Evolutionary conservation across 352 stramenopile genomes (phyloP).

Genomic region (Pseudoperonospora humuli): DNA sequence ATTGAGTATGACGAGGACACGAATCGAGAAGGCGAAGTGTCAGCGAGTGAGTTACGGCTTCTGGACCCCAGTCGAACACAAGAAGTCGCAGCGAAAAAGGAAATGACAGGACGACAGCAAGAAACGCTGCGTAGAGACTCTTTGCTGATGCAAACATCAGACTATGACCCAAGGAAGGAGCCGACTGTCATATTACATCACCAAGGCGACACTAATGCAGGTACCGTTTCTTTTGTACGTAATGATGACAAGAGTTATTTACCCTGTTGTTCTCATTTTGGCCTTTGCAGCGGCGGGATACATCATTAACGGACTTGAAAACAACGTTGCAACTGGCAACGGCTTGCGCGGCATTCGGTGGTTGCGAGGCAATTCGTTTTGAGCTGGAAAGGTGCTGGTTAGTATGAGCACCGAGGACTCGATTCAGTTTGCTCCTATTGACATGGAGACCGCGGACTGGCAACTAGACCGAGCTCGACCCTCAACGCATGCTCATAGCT

Average conservation of each 20-base stretch:
- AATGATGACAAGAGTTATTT: conserved; percentile 1
- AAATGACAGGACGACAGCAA: conserved; percentile 28
- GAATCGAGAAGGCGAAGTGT: conserved; percentile 60
- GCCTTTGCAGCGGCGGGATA: conserved; percentile 58
- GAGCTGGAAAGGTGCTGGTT: conserved; percentile 4
- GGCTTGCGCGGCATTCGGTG: conserved; percentile 72
- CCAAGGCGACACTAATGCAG: conserved; percentile 62
- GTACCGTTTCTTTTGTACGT: too few relatives aligned
- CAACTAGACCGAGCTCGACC: conserved; percentile 23
- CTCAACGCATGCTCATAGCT: conserved; percentile 38
- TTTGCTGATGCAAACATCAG: conserved; percentile 43
- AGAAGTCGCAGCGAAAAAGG: conserved; percentile 3
- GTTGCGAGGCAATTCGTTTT: conserved; percentile 73
- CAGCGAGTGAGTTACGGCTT: conserved; percentile 38
- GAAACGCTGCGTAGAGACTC: conserved; percentile 47
- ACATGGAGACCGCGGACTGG: conserved; percentile 1
- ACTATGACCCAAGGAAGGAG: conserved; percentile 64
- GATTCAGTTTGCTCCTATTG: conserved; percentile 7
- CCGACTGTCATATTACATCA: conserved; percentile 73
- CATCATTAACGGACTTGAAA: conserved; percentile 82
- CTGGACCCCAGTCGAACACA: conserved; percentile 15
- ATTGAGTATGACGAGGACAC: conserved; percentile 78
- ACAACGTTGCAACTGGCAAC: conserved; percentile 75
- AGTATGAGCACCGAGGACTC: conserved; percentile 5
- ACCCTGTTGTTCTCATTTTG: background rate